phyloP scores from a whole-genome alignment of 2,329 filamentous ascomycete genomes.

The Trichoderma guizhouense region DNA sequence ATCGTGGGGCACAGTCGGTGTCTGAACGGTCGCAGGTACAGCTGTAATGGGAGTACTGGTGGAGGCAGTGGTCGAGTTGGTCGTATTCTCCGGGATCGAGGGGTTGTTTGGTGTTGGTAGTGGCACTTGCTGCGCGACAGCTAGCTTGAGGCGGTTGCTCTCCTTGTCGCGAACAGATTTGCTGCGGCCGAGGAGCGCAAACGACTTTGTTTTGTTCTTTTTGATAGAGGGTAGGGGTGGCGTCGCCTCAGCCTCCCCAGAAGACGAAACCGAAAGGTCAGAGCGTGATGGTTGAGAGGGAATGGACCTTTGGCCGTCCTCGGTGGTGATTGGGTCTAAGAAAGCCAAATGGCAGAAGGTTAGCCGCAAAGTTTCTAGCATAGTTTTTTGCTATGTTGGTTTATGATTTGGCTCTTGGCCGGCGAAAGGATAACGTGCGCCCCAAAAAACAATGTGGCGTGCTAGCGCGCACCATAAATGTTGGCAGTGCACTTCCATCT shows the following conservation, averaged over 20 bases:
- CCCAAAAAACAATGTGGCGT: background rate
- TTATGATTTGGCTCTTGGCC: background rate
- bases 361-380: slow-evolving; percentile 12
- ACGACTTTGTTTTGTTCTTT: slow-evolving; percentile 54
- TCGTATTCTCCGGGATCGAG: slow-evolving; percentile 29
- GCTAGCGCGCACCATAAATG: slow-evolving; percentile 5
- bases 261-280: slow-evolving; percentile 50
- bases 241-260: slow-evolving; percentile 44
- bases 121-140: slow-evolving; percentile 15
- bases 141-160: slow-evolving; percentile 38
- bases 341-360: background rate
- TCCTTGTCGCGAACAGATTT: slow-evolving; percentile 53
- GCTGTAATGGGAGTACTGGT: slow-evolving; percentile 21
- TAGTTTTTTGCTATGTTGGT: background rate
- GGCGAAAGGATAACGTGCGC: background rate
- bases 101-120: slow-evolving; percentile 26
- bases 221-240: slow-evolving; percentile 37
- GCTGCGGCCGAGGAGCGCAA: slow-evolving; percentile 50
- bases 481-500: background rate
- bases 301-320: slow-evolving; percentile 37
- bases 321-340: slow-evolving; percentile 28
- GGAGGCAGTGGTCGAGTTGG: slow-evolving; percentile 12
- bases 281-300: slow-evolving; percentile 47
- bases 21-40: slow-evolving; percentile 44
- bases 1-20: slow-evolving; percentile 63